Evolutionary conservation across 2,329 filamentous ascomycete species (phyloP), one percentile per base, ranked within the genome.

Genomic region (Xylariaceae sp.): DNA sequence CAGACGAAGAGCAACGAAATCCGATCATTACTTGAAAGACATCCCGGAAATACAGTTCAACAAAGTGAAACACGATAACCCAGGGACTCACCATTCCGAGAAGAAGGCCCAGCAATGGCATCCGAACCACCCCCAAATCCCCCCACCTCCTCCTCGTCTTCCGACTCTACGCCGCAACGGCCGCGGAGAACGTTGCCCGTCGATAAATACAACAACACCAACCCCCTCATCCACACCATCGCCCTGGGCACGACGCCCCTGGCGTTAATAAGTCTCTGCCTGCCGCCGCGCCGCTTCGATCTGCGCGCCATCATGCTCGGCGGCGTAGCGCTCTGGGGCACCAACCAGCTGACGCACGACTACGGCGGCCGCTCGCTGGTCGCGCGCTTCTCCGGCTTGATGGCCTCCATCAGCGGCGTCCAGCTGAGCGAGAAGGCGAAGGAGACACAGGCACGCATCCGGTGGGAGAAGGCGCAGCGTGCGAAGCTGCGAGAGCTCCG

Each of bases 391-490:
- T 68, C 67, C 54, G 69, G 63, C 58, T 76, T 78, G 51, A 63
- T 75, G 60, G 64, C 64, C 30, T 72, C 72, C 12, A 70, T 83
- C 43, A 68, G 81, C 42, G 74, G 75, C 57, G 76, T 73, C 46
- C 74, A 78, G 51, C 80, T 87, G 12, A 81, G 80, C 42, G 83
- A 86, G 61, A 73, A 73, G 50, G 79, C 80, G 26, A 70, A 68
- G 65, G 70, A 71, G 62, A 79, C 73, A 27, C 76, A 76, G 68
- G 68, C 68, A 60, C 68, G 76, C 47, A 69, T 81, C 48, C 72
- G 71, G 50, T 74, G 76, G 56, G 78, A 80, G 64, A 70, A 54
- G 67, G 72, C 62, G 67, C 65, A 44, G 56, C 56, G 63, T 59
- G 60, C 63, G 54, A 61, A 60, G 59, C 57, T 62, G 55, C 62